Base-by-base conservation (phyloP, 768 basidiomycete species). In the Auriculariales sp. region DNA sequence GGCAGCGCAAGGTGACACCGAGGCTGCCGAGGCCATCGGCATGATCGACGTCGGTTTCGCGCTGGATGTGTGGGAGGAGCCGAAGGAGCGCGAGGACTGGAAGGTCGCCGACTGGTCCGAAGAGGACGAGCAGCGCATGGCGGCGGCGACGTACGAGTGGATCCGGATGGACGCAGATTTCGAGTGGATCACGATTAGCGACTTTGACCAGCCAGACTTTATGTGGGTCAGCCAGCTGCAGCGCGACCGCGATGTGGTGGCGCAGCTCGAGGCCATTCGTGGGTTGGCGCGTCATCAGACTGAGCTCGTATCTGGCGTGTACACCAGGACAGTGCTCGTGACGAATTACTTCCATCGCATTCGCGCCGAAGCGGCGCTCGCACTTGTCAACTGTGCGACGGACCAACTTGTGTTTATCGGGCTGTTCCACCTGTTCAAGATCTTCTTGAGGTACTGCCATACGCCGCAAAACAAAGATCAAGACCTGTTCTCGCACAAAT, bases 171-270 rank as follows among this genome's bases (percentile, higher is more conserved):
- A 99, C 60, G 92, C 95, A 14, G 95, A 99, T 62, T 93, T 95
- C 63, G 95, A 99, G 67, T 99, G 95, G 95, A 86, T 98, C 49
- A 85, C 89, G n/a, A 75, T 74, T 32, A 77, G 97, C 53, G 80
- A 79, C 54, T 98, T 94, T 55, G 86, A 93, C 47, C 91, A 97
- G 67, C 90, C 89, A 35, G 92, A 93, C 68, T 98, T 92, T 59
- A 94, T 94, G 89, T 99, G 93, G 92, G 86, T 94, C 19, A 89
- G 83, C 33, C 95, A 98, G 62, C 68, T 99, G 47, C 90, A 94
- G 65, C 73, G 92, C 50, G 95, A 99, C 64, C 71, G 91, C 53
- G 95, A 99, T 66, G 93, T 99, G 31, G 83, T 97, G 19, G 95
- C 94, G 2, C 95, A 99, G 63, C 70, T 97, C 12, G 93, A 98